Conservation (phyloP, 1,139 yeast species). For the Blastobotrys buckinghamii region DNA sequence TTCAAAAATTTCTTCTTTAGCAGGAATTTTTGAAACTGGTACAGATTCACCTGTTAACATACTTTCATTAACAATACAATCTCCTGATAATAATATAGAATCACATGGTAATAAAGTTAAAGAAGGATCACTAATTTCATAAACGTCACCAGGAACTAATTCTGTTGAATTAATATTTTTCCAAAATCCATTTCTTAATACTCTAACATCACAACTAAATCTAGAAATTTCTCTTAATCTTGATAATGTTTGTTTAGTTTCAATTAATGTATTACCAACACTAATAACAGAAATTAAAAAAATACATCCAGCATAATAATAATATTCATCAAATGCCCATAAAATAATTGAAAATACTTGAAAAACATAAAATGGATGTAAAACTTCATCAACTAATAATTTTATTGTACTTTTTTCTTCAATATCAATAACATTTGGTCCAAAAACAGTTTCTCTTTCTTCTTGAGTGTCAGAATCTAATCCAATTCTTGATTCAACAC, state of each 20-base stretch:
- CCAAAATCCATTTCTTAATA: conserved; percentile 93
- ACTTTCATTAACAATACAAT: conserved; percentile 88
- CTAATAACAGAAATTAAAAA: conserved; percentile 79
- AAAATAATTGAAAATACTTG: conserved; percentile 86
- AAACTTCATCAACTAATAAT: conserved; percentile 74
- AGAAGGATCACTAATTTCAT: conserved; percentile 85
- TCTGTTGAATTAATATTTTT: conserved; percentile 72
- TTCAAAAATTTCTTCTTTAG: conserved; percentile 57
- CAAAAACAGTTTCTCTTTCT: conserved; percentile 70
- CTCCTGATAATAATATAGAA: conserved; percentile 80
- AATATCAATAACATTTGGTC: conserved; percentile 66
- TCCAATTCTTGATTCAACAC: conserved; percentile 49
- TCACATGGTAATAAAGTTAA: conserved; percentile 77
- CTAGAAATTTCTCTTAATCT: conserved; percentile 70
- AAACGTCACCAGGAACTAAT: conserved; percentile 92
- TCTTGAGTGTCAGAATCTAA: conserved; percentile 62
- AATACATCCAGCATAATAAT: conserved; percentile 89
- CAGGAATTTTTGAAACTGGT: conserved; percentile 78
- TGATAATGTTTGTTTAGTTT: conserved; percentile 69
- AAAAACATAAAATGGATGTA: conserved; percentile 92
- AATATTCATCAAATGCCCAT: conserved; percentile 90
- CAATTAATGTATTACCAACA: conserved; percentile 71
- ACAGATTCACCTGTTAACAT: conserved; percentile 98
- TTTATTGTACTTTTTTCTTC: conserved; percentile 62
- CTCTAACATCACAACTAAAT: conserved; percentile 76